Evolutionary conservation across 441 rosid genomes (phyloP).

Genomic region (Arabidopsis lyrata): DNA sequence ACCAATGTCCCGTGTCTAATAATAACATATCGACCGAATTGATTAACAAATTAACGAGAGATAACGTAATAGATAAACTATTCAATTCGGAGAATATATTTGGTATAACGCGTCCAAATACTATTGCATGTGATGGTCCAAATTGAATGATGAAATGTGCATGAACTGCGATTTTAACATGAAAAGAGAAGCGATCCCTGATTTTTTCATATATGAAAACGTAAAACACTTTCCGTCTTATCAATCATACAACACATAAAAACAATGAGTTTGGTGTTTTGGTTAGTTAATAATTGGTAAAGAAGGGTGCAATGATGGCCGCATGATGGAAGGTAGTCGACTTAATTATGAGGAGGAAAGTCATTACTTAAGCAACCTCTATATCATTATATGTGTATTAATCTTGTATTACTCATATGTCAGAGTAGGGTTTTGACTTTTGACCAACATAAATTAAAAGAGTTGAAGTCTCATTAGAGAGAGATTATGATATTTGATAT

Average conservation of each 20-base stretch:
- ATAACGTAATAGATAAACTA: slow-evolving; percentile 30
- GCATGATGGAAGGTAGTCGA: slow-evolving; percentile 45
- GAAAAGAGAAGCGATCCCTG: slow-evolving; percentile 8
- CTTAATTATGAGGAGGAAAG: slow-evolving; percentile 34
- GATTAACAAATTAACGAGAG: slow-evolving; percentile 13
- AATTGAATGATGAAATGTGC: slow-evolving; percentile 36
- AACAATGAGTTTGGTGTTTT: slow-evolving; percentile 32
- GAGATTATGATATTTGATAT: slow-evolving; percentile 34
- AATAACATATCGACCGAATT: slow-evolving; percentile 20
- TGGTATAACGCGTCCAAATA: slow-evolving; percentile 36
- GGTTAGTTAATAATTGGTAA: slow-evolving; percentile 19
- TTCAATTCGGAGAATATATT: slow-evolving; percentile 37
- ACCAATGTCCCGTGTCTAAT: slow-evolving; percentile 40
- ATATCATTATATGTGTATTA: slow-evolving; percentile 7
- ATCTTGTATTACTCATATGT: slow-evolving; percentile 18
- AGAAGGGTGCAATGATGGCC: slow-evolving; percentile 41
- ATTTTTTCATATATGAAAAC: slow-evolving; percentile 25
- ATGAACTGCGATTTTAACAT: slow-evolving; percentile 39
- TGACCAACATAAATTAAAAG: slow-evolving; percentile 30
- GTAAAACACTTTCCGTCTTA: neutral
- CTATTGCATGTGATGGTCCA: slow-evolving; percentile 44
- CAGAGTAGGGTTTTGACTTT: slow-evolving; percentile 37
- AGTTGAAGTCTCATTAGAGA: slow-evolving; percentile 31
- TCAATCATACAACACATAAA: slow-evolving; percentile 39
- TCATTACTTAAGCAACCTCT: slow-evolving; percentile 25